Evolutionary conservation across 495 filamentous ascomycete genomes (phyloP).

Genomic region (Symbiotaphrina buchneri): DNA sequence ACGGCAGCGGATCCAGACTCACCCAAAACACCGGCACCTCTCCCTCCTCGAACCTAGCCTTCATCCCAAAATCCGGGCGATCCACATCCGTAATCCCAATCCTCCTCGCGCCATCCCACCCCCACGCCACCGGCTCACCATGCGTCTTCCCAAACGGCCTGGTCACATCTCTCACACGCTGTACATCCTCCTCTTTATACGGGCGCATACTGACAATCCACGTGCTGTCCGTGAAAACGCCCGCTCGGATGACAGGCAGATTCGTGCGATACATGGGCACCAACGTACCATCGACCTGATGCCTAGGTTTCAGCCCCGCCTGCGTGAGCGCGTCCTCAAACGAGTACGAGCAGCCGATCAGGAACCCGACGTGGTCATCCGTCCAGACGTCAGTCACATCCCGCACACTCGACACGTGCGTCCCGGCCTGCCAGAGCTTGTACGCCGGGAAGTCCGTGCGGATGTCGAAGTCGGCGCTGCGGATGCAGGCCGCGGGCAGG

Average conservation of each 20-base stretch:
- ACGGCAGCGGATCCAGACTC: too few species aligned
- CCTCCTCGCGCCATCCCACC: constrained; percentile 23
- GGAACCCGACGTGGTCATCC: constrained; percentile 25
- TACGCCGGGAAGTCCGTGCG: constrained; percentile 28
- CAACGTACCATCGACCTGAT: constrained; percentile 14
- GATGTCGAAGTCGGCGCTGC: constrained; percentile 16
- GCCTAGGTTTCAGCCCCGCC: constrained; percentile 21
- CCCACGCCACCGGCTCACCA: constrained; percentile 36
- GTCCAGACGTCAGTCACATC: constrained; percentile 25
- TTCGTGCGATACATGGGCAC: constrained; percentile 31
- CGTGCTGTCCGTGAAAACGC: constrained; percentile 22
- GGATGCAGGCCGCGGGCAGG: background rate
- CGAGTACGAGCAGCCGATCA: constrained; percentile 33
- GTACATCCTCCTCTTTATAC: constrained; percentile 20
- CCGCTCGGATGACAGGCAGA: constrained; percentile 23
- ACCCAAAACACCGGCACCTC: constrained; percentile 30
- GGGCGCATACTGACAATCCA: constrained; percentile 33
- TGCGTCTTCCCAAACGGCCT: constrained; percentile 22
- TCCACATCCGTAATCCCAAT: constrained; percentile 23
- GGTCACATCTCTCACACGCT: constrained; percentile 22
- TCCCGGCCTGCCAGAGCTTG: constrained; percentile 23
- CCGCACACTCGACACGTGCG: constrained; percentile 6
- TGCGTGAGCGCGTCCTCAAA: constrained; percentile 25
- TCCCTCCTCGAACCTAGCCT: constrained; percentile 13
- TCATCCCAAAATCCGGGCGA: constrained; percentile 22